phyloP scores from a whole-genome alignment of 1,139 yeast genomes.

The Debaryomycetaceae sp. region DNA sequence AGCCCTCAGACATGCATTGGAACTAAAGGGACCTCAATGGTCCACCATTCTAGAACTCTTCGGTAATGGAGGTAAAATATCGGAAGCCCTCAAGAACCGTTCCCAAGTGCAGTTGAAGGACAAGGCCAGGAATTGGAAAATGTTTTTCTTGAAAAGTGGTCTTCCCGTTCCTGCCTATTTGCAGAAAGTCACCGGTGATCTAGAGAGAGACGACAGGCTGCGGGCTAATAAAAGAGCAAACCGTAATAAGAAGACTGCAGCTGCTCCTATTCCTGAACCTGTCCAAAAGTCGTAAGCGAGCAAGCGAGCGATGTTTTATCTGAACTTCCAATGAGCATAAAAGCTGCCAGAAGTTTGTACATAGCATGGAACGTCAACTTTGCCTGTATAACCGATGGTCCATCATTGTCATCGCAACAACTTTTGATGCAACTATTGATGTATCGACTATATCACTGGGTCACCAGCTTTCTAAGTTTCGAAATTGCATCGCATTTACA shows the following conservation, averaged over 20 bases:
- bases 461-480: too few relatives aligned
- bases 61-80: constrained; percentile 88
- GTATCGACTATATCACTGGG: too few relatives aligned
- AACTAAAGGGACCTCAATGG: constrained; percentile 90
- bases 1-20: constrained; percentile 78
- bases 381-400: too few relatives aligned
- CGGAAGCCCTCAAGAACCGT: constrained; percentile 80
- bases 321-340: too few relatives aligned
- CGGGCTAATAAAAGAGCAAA: constrained; percentile 19
- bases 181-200: constrained; percentile 80
- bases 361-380: too few relatives aligned
- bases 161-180: constrained; percentile 75
- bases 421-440: too few relatives aligned
- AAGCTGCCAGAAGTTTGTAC: too few relatives aligned
- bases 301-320: too few relatives aligned
- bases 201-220: constrained; percentile 51
- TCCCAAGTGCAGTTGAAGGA: constrained; percentile 91
- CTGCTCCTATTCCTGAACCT: constrained; percentile 32
- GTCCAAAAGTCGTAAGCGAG: constrained; percentile 1
- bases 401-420: too few relatives aligned
- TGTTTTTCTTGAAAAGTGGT: constrained; percentile 72
- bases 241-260: constrained; percentile 34
- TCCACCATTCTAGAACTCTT: constrained; percentile 79
- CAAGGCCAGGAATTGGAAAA: constrained; percentile 93
- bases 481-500: too few relatives aligned